Base-by-base conservation (phyloP, 768 basidiomycete species). In the Leccinum sublutescens region DNA sequence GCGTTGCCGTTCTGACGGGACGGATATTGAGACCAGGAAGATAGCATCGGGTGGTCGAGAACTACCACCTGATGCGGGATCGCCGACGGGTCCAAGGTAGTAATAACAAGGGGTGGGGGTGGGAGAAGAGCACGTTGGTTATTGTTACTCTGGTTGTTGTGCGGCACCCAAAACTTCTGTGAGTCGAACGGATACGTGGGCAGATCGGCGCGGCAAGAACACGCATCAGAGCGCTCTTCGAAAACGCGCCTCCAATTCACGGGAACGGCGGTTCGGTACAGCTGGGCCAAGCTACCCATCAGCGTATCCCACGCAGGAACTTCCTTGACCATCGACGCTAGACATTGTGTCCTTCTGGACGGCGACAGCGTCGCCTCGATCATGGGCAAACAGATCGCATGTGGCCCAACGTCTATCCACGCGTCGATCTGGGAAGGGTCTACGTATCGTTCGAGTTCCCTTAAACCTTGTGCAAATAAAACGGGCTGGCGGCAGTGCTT, bases 381-480 rank as follows among this genome's bases (percentile, higher is more conserved):
- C 80, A 88, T 81, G 0, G 86, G 80, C 3, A 88, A 73, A 14
- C 79, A 78, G 4, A 78, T 78, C 0, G 82, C 74, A 61, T 88
- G 85, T 11, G 88, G 86, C 2, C 88, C 84, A 47, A 89, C 78
- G 69, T 91, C 89, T 8, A 91, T 75, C 83, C 84, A 89, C 0
- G 76, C 78, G 45, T 76, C 76, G 7, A 78, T 67, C 14, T 67
- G 58, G 45, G 65, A 52, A 27, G 75, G 58, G 15, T 68, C 69
- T 12, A 69, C 23, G 14, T 58, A 60, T 5, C 73, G 61, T 1
- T 76, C 31, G 10, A 85, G 75, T 0, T 78, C 71, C n/a, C 68
- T 71, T 2, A 89, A 67, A 12, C 82, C 82, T 25, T 76, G 74
- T 14, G 79, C 73, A 63, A 88, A 89, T 21, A 60, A 47, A 49